Percentiles rank a stretch among this genome's conserved stretches.
phyloP scores from a whole-genome alignment of 2,329 filamentous ascomycete species.

The Trichoderma semiorbis region DNA sequence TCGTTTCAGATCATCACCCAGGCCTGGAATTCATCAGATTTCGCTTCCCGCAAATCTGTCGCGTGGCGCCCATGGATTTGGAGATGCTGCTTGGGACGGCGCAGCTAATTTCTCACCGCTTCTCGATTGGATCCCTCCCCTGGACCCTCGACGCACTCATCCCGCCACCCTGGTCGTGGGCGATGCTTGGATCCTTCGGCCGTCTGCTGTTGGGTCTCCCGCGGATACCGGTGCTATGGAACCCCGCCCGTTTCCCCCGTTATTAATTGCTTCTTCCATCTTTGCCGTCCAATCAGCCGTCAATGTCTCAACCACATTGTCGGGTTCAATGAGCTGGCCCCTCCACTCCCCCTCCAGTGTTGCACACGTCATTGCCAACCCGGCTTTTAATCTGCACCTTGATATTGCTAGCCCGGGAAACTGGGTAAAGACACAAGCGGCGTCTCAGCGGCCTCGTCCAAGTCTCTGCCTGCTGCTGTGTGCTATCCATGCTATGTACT shows the following conservation, averaged over 20 bases:
- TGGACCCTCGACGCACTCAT: neutral
- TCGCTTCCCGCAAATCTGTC: slow-evolving; percentile 12
- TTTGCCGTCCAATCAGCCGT: slow-evolving; percentile 8
- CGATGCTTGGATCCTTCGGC: neutral
- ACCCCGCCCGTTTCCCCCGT: slow-evolving; percentile 8
- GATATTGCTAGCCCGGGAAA: neutral
- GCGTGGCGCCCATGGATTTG: slow-evolving; percentile 12
- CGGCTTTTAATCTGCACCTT: neutral
- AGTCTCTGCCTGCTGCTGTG: neutral
- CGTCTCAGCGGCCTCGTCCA: neutral
- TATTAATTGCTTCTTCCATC: slow-evolving; percentile 10
- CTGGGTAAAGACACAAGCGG: neutral
- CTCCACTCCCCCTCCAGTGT: neutral
- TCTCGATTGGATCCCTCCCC: neutral
- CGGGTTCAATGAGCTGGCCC: slow-evolving; percentile 2
- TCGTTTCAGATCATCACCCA: neutral
- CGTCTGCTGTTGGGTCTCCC: neutral
- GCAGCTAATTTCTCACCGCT: slow-evolving; percentile 17
- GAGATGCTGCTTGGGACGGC: neutral
- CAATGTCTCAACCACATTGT: slow-evolving; percentile 15
- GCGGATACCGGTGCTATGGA: neutral
- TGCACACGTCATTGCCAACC: slow-evolving; percentile 1
- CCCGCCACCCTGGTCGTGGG: neutral
- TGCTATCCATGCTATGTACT: neutral
- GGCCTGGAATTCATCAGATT: slow-evolving; percentile 8